Evolutionary conservation across 768 basidiomycete genomes (phyloP).

Genomic region (Mycena filopes): DNA sequence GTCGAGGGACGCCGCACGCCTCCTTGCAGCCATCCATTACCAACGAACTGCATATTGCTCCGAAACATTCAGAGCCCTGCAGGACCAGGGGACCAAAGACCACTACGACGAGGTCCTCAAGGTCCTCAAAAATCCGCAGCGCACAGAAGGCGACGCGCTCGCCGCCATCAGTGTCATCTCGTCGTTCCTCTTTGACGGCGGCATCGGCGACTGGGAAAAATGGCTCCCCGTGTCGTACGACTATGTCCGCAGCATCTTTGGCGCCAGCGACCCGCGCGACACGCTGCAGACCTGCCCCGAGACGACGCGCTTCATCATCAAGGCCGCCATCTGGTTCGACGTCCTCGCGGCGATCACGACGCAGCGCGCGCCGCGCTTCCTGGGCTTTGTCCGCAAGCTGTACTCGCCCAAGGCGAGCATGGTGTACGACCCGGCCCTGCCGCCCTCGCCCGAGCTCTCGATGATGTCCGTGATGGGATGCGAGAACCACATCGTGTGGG

Average conservation of each 20-base stretch:
- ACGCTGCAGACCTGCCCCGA: slow-evolving; percentile 57
- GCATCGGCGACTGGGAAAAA: slow-evolving; percentile 72
- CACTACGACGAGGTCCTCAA: slow-evolving; percentile 41
- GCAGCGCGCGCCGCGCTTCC: slow-evolving; percentile 65
- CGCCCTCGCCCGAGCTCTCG: slow-evolving; percentile 54
- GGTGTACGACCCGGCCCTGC: slow-evolving; percentile 44
- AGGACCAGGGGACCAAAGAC: slow-evolving; percentile 34
- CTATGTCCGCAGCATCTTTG: slow-evolving; percentile 64
- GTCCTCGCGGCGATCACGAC: slow-evolving; percentile 83
- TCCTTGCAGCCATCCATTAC: slow-evolving; percentile 71
- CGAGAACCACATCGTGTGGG: slow-evolving; percentile 82
- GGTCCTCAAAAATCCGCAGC: slow-evolving; percentile 36
- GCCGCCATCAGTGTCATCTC: slow-evolving; percentile 82
- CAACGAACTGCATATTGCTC: slow-evolving; percentile 37
- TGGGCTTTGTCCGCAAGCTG: slow-evolving; percentile 63
- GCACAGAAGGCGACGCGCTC: slow-evolving; percentile 77
- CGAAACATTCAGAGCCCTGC: slow-evolving; percentile 40
- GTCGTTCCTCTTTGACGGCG: slow-evolving; percentile 81
- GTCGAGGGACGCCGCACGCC: slow-evolving; percentile 67
- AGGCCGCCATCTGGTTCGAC: slow-evolving; percentile 90
- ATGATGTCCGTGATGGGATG: slow-evolving; percentile 91
- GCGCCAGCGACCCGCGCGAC: slow-evolving; percentile 52
- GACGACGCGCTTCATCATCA: slow-evolving; percentile 78
- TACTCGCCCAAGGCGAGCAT: slow-evolving; percentile 60
- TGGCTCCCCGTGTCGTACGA: slow-evolving; percentile 72